Base-by-base conservation (phyloP, 495 filamentous ascomycete genomes). In the Neurospora sp. region DNA sequence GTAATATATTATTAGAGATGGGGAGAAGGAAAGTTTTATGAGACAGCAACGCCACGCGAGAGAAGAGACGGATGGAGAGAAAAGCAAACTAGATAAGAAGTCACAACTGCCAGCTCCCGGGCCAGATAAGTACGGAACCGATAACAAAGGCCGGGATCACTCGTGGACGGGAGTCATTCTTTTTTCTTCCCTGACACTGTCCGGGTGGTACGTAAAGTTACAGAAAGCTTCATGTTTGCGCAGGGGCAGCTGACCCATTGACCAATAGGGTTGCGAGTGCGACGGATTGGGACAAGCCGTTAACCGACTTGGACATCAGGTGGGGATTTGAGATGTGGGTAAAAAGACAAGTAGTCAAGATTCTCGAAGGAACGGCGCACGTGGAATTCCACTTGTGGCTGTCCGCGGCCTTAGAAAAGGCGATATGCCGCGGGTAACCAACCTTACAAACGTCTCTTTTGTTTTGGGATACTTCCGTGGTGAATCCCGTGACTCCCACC, bases 221-320 rank as follows among this genome's bases (percentile, higher is more conserved):
- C 45, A 27, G 45, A 22, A 27, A 27, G 42, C 44, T 45, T 45
- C n/a, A 45, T 45, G 44, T 45, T 20, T 45, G 31, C 31, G 31
- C 31, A 18, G n/a, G 72, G 48, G 38, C 71, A 69, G 70, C 77
- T 80, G 80, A 79, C 76, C 79, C 75, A 81, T 76, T 78, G 77
- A 41, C 79, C 78, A 82, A 81, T 81, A 20, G 70, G 40, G 65
- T 44, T 35, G 2, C 27, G 7, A 8, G 44, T 5, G 8, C 3
- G n/a, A 48, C 44, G 20, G 44, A 48, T 45, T 48, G 20, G 45
- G n/a, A 48, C n/a, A 48, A 45, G 22, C 35, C 35, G 31, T 35
- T 35, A 35, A 40, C 44, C 44, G 44, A 48, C 44, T 45, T 45
- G 42, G 44, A 45, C 45, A 27, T 61, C 53, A 61, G 20, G 53